Evolutionary conservation across 208 protist genomes (phyloP).

Genomic region (Leishmania aethiopica): DNA sequence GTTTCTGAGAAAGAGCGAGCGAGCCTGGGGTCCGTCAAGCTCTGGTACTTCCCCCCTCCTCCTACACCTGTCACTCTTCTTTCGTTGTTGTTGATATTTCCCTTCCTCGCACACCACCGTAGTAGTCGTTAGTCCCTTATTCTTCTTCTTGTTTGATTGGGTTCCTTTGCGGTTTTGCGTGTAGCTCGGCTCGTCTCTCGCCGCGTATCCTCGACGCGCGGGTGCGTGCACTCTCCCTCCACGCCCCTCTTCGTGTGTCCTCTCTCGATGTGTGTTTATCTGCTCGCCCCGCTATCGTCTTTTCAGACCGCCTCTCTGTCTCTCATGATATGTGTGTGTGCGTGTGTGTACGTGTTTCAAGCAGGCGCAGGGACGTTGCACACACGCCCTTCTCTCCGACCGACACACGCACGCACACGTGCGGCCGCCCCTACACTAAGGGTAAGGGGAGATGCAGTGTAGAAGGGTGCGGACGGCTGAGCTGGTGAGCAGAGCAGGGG

Average conservation of each 20-base stretch:
- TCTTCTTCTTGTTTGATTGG: neutral
- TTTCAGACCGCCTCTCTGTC: neutral
- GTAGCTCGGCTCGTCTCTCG: neutral
- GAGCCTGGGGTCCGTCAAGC: too few relatives aligned
- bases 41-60: neutral
- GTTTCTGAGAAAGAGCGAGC: neutral
- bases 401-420: neutral
- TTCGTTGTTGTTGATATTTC: neutral
- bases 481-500: neutral
- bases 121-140: neutral
- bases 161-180: neutral
- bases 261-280: neutral
- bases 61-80: neutral
- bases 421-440: neutral
- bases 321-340: constrained; percentile 4
- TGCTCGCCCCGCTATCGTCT: neutral
- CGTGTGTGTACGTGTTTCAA: neutral
- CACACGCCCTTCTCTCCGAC: neutral
- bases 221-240: neutral
- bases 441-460: neutral
- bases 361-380: neutral
- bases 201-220: neutral
- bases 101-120: neutral
- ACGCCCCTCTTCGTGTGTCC: neutral
- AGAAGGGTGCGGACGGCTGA: neutral